phyloP scores from a whole-genome alignment of 208 protist species.

The Acanthamoeba royreba region DNA sequence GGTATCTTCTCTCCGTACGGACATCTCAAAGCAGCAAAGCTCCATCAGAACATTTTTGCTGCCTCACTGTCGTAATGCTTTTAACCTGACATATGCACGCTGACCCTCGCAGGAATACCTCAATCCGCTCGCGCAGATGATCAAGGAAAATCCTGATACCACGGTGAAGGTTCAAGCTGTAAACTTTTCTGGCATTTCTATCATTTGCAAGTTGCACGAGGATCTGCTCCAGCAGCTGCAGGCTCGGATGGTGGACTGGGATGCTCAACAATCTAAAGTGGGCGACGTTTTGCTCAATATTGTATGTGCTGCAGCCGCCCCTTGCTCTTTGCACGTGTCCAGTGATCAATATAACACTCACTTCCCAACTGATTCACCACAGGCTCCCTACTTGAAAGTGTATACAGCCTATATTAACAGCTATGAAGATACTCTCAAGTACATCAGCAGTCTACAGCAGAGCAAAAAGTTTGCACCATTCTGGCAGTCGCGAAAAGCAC shows the following conservation, averaged over 20 bases:
- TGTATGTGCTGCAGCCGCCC: background rate
- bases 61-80: background rate
- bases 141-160: background rate
- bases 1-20: background rate
- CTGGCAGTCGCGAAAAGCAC: background rate
- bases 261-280: background rate
- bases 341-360: background rate
- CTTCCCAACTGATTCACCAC: background rate
- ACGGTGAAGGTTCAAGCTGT: background rate
- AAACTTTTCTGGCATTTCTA: background rate
- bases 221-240: background rate
- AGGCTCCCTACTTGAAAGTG: background rate
- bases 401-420: constrained; percentile 9
- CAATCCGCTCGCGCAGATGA: background rate
- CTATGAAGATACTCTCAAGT: background rate
- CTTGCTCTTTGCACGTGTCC: background rate
- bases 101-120: background rate
- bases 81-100: too few relatives aligned
- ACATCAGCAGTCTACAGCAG: background rate
- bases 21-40: too few relatives aligned
- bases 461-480: background rate
- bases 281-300: background rate
- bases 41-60: background rate
- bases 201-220: background rate
- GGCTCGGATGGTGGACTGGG: background rate